A percentile compares a stretch with the other conserved stretches of the same genome.
Conservation (phyloP, 306 rosid species). For the Glycine soja region DNA sequence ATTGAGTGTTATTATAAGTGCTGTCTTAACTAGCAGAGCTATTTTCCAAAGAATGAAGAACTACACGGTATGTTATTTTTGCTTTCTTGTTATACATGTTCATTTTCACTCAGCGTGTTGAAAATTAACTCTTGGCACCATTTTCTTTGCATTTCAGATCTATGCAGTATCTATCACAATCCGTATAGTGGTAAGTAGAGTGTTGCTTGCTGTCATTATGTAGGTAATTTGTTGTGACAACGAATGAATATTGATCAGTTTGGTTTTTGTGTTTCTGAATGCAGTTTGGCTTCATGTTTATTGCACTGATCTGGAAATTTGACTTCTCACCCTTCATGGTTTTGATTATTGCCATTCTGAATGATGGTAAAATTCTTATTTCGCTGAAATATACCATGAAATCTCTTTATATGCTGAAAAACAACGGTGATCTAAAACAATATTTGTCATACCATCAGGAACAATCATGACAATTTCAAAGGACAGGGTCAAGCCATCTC, state of each 20-base stretch:
- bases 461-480: constrained; percentile 99
- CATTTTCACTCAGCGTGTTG: background rate
- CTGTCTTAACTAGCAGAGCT: constrained; percentile 94
- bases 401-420: constrained; percentile 27
- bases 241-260: background rate
- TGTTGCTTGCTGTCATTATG: background rate
- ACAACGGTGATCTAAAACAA: constrained; percentile 39
- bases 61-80: constrained; percentile 73
- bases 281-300: constrained; percentile 98
- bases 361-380: constrained; percentile 71
- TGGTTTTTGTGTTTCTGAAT: constrained; percentile 39
- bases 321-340: constrained; percentile 99
- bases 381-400: background rate
- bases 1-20: constrained; percentile 95
- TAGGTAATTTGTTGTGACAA: background rate
- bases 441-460: constrained; percentile 54
- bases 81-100: background rate
- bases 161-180: constrained; percentile 99
- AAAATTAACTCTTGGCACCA: constrained; percentile 13
- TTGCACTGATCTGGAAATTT: constrained; percentile 92
- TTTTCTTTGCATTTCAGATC: constrained; percentile 62
- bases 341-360: constrained; percentile 95
- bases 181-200: constrained; percentile 91
- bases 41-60: constrained; percentile 99
- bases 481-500: constrained; percentile 98